A percentile compares a stretch with the other conserved stretches of the same genome.
Conservation (phyloP, 2,329 filamentous ascomycete genomes). For the Aspergillus pseudonomiae region DNA sequence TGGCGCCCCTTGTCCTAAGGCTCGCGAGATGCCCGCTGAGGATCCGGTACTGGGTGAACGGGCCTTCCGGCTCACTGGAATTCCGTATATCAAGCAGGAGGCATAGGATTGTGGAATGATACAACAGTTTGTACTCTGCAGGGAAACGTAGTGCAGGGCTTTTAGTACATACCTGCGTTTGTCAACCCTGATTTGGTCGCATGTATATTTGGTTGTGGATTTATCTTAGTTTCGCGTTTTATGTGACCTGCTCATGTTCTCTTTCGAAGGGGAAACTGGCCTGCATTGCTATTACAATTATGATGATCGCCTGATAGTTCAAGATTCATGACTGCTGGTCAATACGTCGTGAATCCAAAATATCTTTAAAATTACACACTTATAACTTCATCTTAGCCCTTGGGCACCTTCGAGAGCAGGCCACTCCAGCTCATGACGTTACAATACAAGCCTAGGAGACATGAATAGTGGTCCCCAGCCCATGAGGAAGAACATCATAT, state of each 20-base stretch:
- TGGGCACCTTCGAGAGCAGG: too few relatives aligned
- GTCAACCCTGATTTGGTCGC: neutral
- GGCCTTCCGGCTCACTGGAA: constrained; percentile 52
- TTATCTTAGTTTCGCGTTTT: neutral
- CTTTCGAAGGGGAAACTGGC: too few relatives aligned
- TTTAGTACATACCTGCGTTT: neutral
- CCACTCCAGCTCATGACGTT: too few relatives aligned
- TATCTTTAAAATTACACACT: too few relatives aligned
- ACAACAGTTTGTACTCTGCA: neutral
- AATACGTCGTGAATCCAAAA: too few relatives aligned
- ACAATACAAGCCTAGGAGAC: too few relatives aligned
- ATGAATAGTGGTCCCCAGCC: neutral
- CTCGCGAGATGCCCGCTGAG: constrained; percentile 43
- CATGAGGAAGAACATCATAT: neutral
- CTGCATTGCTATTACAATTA: neutral
- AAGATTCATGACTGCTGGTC: too few relatives aligned
- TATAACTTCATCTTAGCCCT: too few relatives aligned
- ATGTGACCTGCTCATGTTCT: neutral
- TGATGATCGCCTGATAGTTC: too few relatives aligned
- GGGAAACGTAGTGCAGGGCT: neutral
- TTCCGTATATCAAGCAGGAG: constrained; percentile 45
- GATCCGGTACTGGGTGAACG: constrained; percentile 46
- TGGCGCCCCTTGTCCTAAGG: constrained; percentile 27
- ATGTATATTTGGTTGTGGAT: neutral
- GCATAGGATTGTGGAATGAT: neutral